Conservation (phyloP, 2,329 filamentous ascomycete genomes). For the Phaeosphaeria sp. region DNA sequence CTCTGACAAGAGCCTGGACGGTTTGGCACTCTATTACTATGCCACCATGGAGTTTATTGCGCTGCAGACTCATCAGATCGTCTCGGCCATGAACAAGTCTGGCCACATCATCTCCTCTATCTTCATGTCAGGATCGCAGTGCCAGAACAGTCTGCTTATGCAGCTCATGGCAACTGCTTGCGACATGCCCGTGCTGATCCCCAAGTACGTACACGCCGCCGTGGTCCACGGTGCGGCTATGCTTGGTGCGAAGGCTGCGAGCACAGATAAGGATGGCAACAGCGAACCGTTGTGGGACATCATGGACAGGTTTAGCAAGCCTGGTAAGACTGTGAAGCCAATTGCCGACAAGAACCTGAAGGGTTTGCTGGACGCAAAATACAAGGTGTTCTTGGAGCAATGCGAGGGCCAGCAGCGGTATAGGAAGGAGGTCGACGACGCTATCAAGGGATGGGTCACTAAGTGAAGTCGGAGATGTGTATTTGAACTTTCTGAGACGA, state of each 20-base stretch:
- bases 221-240: constrained; percentile 98
- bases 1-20: constrained; percentile 85
- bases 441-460: constrained; percentile 43
- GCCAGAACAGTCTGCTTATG: constrained; percentile 94
- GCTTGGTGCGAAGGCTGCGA: constrained; percentile 97
- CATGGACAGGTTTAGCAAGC: constrained; percentile 97
- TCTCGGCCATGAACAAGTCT: constrained; percentile 89
- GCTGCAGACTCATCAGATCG: constrained; percentile 93
- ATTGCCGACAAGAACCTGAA: constrained; percentile 75
- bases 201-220: constrained; percentile 90
- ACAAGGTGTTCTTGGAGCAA: constrained; percentile 94
- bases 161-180: constrained; percentile 88
- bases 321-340: constrained; percentile 82
- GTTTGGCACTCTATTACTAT: constrained; percentile 91
- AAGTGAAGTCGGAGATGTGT: too few relatives aligned
- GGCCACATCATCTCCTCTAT: constrained; percentile 90
- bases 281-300: constrained; percentile 93
- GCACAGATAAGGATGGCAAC: constrained; percentile 75
- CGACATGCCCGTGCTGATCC: constrained; percentile 90
- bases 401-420: constrained; percentile 85
- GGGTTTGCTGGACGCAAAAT: constrained; percentile 84
- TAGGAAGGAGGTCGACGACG: constrained; percentile 75
- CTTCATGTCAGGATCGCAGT: constrained; percentile 99
- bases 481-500: background rate
- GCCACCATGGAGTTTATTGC: constrained; percentile 98